These are phyloP conservation scores for Mycosphaerella arachidis DNA, from an alignment of 2,329 filamentous ascomycete species.

Conservation along the genomic window DNA sequence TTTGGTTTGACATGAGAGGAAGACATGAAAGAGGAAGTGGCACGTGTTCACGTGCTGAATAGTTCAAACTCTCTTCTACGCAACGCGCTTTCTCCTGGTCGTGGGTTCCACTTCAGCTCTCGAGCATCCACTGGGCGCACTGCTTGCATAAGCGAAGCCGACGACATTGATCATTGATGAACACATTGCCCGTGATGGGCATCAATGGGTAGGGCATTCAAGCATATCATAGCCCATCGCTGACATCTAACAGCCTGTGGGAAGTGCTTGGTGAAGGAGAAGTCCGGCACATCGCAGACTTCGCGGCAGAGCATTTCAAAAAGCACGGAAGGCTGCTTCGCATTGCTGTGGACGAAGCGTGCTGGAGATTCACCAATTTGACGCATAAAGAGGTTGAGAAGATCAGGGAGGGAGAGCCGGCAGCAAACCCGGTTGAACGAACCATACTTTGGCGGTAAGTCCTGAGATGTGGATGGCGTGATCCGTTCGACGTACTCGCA, in stretches of 20 bases:
- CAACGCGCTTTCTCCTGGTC: background rate
- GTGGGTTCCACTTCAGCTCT: background rate
- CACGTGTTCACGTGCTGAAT: background rate
- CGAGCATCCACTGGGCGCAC: background rate
- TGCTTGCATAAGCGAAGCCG: background rate
- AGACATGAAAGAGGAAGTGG: background rate
- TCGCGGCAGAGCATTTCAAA: constrained; percentile 37
- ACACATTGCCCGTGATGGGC: constrained; percentile 9
- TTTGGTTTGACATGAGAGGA: no score
- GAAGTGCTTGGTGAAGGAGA: constrained; percentile 37
- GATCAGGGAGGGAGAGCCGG: constrained; percentile 35
- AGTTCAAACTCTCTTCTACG: background rate
- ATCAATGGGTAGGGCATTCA: constrained; percentile 10
- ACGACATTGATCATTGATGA: background rate
- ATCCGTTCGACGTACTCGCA: no score
- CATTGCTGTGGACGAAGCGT: constrained; percentile 43
- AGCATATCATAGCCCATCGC: background rate
- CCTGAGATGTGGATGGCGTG: no score
- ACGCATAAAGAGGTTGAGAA: constrained; percentile 29
- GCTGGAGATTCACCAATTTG: constrained; percentile 44
- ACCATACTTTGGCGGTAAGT: constrained; percentile 35
- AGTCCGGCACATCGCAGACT: constrained; percentile 33
- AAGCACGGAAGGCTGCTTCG: constrained; percentile 35
- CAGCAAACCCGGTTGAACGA: constrained; percentile 42
- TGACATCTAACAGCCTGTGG: constrained; percentile 30